Base-by-base conservation (phyloP, 2,329 filamentous ascomycete species). In the Trichoderma atroviride region DNA sequence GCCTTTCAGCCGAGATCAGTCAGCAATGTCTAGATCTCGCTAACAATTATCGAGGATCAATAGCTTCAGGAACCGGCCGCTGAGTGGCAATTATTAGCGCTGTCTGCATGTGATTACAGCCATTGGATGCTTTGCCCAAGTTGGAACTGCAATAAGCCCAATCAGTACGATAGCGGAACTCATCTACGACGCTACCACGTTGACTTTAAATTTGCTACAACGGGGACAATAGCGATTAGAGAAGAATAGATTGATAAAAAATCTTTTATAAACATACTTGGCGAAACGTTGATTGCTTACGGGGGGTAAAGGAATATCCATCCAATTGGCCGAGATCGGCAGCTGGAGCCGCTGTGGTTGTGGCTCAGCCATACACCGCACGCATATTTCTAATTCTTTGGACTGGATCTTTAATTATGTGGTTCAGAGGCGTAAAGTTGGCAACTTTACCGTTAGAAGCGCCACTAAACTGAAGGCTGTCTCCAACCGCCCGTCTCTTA, bases 1-100 rank as follows among this genome's bases (percentile, higher is more conserved):
- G 62, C 62, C 62, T 57, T 65, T 65, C 62, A 65, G 62, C 62
- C 62, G 62, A n/a, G n/a, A 27, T 5, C 35, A 43, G 37, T 56
- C 52, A 24, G 27, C 62, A 35, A 16, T 52, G 27, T 56, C 35
- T 35, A 37, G 52, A 43, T 3, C 27, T n/a, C 57, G 61, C 61
- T 64, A 64, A 24, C 47, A 37, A n/a, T 55, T 10, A 24, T 65
- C 37, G 53, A 57, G 35, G 24, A 29, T 57, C 52, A 57, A 65
- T 65, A 57, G 62, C 56, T 29, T 43, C 37, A 24, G 50, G 52
- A 31, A 22, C 62, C 62, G 35, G 35, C 27, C 22, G 27, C 43
- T 35, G 29, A 29, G 33, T 56, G 52, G 50, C 52, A 22, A 57
- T 33, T 22, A 13, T 37, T 65, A 65, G 62, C 40, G 62, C 52